Base-by-base conservation (phyloP, 208 protist genomes). In the Acanthamoeba royreba region DNA sequence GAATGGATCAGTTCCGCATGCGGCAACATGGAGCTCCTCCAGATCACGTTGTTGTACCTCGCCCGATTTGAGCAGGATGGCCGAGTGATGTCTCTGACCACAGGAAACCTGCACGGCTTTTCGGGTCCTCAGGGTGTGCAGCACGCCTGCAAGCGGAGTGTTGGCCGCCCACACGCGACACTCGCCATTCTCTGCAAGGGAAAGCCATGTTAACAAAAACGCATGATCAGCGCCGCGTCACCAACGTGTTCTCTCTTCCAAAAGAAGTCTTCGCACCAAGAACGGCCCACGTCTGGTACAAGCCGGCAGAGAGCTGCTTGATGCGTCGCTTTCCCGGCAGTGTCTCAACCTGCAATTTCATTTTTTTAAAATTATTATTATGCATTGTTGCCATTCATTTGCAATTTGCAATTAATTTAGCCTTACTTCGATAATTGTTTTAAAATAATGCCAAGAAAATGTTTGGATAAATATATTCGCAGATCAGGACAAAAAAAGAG, bases 331-430 rank as follows among this genome's bases (percentile, higher is more conserved):
- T 45, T 22, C 72, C 72, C 28, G 35, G 52, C 2, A 52, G 72
- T 22, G 72, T 83, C 72, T 83, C 72, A 22, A 52, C 72, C 72
- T 83, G n/a, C n/a, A n/a, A n/a, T n/a, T n/a, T n/a, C n/a, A n/a
- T n/a, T n/a, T n/a, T n/a, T n/a, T n/a, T n/a, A n/a, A n/a, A n/a
- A n/a, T n/a, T n/a, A n/a, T n/a, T n/a, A n/a, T n/a, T n/a, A n/a
- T n/a, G n/a, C n/a, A n/a, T n/a, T n/a, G n/a, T n/a, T n/a, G n/a
- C n/a, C n/a, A n/a, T n/a, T n/a, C n/a, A n/a, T n/a, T n/a, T n/a
- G n/a, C n/a, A n/a, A n/a, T n/a, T n/a, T n/a, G n/a, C n/a, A n/a
- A n/a, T n/a, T n/a, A n/a, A n/a, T n/a, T n/a, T n/a, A n/a, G n/a
- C n/a, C n/a, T n/a, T n/a, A n/a, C n/a, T n/a, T n/a, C n/a, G n/a